Evolutionary conservation across 371 early-diverging fungal genomes (phyloP).

Genomic region (Mortierella sp.): DNA sequence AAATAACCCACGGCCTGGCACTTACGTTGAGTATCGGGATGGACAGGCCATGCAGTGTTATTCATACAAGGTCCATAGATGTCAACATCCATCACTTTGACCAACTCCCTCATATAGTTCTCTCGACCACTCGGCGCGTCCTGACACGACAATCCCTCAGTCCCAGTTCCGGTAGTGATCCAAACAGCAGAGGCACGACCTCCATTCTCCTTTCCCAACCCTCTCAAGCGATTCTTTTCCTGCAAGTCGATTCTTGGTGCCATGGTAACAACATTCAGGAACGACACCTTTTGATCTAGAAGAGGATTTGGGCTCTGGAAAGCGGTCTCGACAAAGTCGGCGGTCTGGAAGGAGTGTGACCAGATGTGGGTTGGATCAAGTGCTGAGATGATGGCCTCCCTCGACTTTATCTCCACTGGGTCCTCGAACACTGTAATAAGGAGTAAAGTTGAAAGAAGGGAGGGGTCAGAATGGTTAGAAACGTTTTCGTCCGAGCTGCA

Average conservation of each 20-base stretch:
- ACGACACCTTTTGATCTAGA: neutral
- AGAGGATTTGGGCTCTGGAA: neutral
- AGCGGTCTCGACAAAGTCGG: constrained; percentile 22
- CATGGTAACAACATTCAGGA: constrained; percentile 10
- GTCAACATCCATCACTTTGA: constrained; percentile 36
- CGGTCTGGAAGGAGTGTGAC: constrained; percentile 20
- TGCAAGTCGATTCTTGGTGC: constrained; percentile 21
- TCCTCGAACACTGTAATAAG: neutral
- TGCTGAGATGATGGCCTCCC: neutral
- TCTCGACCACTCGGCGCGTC: constrained; percentile 30
- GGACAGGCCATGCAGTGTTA: constrained; percentile 47
- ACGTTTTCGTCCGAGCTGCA: neutral
- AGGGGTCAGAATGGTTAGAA: neutral
- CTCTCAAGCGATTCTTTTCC: constrained; percentile 33
- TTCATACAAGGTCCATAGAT: constrained; percentile 28
- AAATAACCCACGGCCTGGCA: neutral
- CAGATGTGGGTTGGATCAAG: constrained; percentile 20
- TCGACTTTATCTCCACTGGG: no score
- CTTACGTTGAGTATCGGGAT: constrained; percentile 41
- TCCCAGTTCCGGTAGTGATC: constrained; percentile 4
- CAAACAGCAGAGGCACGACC: constrained; percentile 27
- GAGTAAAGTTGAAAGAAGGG: neutral
- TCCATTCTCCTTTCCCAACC: constrained; percentile 21
- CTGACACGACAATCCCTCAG: neutral
- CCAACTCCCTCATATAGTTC: constrained; percentile 26